These are phyloP conservation scores for Glycine soja DNA, from an alignment of 306 rosid species.

Conservation along the genomic window DNA sequence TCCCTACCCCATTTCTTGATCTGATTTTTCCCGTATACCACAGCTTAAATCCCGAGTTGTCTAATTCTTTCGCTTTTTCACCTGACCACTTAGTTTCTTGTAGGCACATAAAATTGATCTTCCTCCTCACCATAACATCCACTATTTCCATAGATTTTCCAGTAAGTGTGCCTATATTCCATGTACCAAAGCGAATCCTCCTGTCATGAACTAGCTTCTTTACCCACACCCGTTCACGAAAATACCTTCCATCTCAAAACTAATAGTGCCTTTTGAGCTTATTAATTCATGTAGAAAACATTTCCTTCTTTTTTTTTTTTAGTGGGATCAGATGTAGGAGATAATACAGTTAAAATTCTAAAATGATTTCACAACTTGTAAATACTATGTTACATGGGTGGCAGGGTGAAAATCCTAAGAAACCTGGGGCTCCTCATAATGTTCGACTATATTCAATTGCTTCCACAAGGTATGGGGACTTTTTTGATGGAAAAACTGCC, in stretches of 20 bases:
- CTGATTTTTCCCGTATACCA: too few species aligned
- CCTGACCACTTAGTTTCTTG: too few species aligned
- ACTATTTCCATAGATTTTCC: too few species aligned
- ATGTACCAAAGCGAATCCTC: too few species aligned
- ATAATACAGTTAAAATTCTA: slow-evolving; percentile 1
- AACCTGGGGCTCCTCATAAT: slow-evolving; percentile 84
- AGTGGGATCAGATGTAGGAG: background rate
- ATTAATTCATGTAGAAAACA: slow-evolving; percentile 8
- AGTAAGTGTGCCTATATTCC: too few species aligned
- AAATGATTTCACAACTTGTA: slow-evolving; percentile 24
- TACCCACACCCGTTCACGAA: too few species aligned
- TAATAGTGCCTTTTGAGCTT: slow-evolving; percentile 17
- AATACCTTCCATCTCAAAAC: slow-evolving; percentile 1
- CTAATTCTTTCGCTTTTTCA: too few species aligned
- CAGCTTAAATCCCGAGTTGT: too few species aligned
- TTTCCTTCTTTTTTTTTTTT: background rate
- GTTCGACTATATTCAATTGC: slow-evolving; percentile 97
- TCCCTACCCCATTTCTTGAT: too few species aligned
- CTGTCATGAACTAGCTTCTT: too few species aligned
- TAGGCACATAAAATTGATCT: too few species aligned
- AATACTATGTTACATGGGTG: slow-evolving; percentile 42
- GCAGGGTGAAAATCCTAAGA: slow-evolving; percentile 98
- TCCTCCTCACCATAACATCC: too few species aligned
- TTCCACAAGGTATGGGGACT: slow-evolving; percentile 93
- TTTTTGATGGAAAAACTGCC: slow-evolving; percentile 89